A percentile compares a stretch with the other conserved stretches of the same genome.
Conservation (phyloP, 2,329 filamentous ascomycete genomes). For the Talaromyces pinophilus region DNA sequence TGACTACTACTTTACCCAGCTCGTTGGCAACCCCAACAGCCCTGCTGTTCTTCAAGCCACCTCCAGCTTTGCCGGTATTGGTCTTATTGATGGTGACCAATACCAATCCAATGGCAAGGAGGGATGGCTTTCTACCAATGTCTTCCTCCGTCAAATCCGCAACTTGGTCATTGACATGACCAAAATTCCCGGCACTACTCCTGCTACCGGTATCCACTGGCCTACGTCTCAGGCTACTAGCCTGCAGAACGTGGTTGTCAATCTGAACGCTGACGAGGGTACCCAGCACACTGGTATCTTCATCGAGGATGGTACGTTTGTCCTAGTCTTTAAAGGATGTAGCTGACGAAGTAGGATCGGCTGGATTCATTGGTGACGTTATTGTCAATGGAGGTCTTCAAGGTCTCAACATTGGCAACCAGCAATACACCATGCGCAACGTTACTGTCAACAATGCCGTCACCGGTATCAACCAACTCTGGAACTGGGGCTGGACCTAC, state of each 20-base stretch:
- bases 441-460: slow-evolving; percentile 54
- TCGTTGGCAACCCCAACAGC: slow-evolving; percentile 63
- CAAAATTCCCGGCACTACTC: slow-evolving; percentile 33
- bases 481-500: slow-evolving; percentile 63
- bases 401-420: slow-evolving; percentile 62
- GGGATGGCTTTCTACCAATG: slow-evolving; percentile 53
- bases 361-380: slow-evolving; percentile 61
- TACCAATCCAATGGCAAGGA: slow-evolving; percentile 48
- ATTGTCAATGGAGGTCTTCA: slow-evolving; percentile 62
- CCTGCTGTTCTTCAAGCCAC: slow-evolving; percentile 58
- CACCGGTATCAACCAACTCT: slow-evolving; percentile 59
- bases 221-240: slow-evolving; percentile 59
- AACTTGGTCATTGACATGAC: slow-evolving; percentile 65
- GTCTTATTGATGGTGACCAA: slow-evolving; percentile 59
- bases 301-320: slow-evolving; percentile 55
- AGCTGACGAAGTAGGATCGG: slow-evolving; percentile 45
- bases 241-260: slow-evolving; percentile 63
- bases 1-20: slow-evolving; percentile 64
- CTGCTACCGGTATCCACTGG: slow-evolving; percentile 54
- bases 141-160: slow-evolving; percentile 65
- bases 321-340: not conserved
- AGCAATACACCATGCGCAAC: slow-evolving; percentile 64
- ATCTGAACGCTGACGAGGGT: slow-evolving; percentile 51
- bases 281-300: slow-evolving; percentile 61
- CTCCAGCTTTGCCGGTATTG: slow-evolving; percentile 54